phyloP scores from a whole-genome alignment of 331 rosid species.

The Quercus tomentella region DNA sequence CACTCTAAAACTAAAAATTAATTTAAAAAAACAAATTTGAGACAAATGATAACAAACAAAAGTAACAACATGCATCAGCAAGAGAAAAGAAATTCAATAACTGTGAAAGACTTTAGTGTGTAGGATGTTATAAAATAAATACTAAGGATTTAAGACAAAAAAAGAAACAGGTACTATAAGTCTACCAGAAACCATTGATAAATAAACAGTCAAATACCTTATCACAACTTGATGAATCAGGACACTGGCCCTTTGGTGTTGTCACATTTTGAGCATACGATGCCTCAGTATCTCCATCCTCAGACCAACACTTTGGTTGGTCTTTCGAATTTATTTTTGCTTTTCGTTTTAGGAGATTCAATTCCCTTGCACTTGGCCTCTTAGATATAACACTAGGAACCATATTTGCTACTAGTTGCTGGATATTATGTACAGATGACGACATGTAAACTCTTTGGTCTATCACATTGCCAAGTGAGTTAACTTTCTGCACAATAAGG shows the following conservation, averaged over 20 bases:
- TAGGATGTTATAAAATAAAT: neutral
- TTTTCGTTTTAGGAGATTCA: constrained; percentile 87
- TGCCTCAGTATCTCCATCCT: constrained; percentile 70
- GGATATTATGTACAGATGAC: constrained; percentile 71
- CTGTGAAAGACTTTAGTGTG: neutral
- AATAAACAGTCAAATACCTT: constrained; percentile 50
- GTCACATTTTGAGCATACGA: constrained; percentile 43
- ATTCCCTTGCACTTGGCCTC: constrained; percentile 94
- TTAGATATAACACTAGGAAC: constrained; percentile 80
- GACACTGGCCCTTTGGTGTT: constrained; percentile 43
- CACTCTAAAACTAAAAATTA: neutral
- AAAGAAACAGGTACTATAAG: neutral
- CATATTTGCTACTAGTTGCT: constrained; percentile 83
- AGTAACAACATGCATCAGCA: constrained; percentile 2
- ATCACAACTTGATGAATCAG: constrained; percentile 49
- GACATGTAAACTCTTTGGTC: constrained; percentile 66
- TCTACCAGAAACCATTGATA: neutral
- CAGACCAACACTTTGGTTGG: constrained; percentile 78
- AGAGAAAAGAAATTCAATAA: neutral
- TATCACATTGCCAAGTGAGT: constrained; percentile 53
- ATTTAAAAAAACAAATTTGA: neutral
- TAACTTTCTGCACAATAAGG: constrained; percentile 62
- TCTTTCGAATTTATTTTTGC: constrained; percentile 88
- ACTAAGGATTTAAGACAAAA: neutral
- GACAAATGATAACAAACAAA: neutral